phyloP scores from a whole-genome alignment of 768 basidiomycete genomes.

The Lactarius sp. region DNA sequence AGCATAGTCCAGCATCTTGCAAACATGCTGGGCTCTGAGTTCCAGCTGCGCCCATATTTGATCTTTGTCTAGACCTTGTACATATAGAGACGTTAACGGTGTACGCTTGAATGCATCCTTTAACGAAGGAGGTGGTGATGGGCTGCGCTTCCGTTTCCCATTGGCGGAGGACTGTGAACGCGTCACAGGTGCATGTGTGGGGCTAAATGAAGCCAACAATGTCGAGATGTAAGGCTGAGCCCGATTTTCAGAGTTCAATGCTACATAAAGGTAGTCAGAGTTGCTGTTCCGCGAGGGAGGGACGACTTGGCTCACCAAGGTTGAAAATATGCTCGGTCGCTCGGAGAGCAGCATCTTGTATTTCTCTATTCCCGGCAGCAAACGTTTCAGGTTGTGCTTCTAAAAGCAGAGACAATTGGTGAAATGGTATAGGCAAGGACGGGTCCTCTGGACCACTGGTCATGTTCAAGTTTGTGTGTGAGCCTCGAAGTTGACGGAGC shows the following conservation, averaged over 20 bases:
- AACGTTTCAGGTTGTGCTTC: constrained; percentile 52
- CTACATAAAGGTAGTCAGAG: constrained; percentile 34
- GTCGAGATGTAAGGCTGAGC: constrained; percentile 61
- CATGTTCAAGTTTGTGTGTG: neutral
- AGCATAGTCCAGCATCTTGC: constrained; percentile 59
- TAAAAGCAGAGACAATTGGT: constrained; percentile 48
- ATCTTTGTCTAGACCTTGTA: constrained; percentile 74
- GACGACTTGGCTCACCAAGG: constrained; percentile 46
- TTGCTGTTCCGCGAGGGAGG: neutral
- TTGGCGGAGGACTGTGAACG: constrained; percentile 55
- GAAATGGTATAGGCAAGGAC: constrained; percentile 40
- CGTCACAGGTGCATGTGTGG: constrained; percentile 67
- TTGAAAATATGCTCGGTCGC: constrained; percentile 78
- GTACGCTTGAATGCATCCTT: constrained; percentile 47
- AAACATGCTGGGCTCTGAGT: constrained; percentile 65
- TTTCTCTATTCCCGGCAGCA: constrained; percentile 47
- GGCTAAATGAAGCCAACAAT: constrained; percentile 62
- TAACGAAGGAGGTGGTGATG: constrained; percentile 31
- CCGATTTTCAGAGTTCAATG: constrained; percentile 59
- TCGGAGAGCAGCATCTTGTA: constrained; percentile 53
- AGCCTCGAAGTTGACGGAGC: neutral
- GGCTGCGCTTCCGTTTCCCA: constrained; percentile 41
- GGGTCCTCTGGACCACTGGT: constrained; percentile 13
- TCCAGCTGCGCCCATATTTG: constrained; percentile 96
- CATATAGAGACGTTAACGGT: constrained; percentile 68